Conservation (phyloP, 2,329 filamentous ascomycete species). For the Parafenestella ontariensis region DNA sequence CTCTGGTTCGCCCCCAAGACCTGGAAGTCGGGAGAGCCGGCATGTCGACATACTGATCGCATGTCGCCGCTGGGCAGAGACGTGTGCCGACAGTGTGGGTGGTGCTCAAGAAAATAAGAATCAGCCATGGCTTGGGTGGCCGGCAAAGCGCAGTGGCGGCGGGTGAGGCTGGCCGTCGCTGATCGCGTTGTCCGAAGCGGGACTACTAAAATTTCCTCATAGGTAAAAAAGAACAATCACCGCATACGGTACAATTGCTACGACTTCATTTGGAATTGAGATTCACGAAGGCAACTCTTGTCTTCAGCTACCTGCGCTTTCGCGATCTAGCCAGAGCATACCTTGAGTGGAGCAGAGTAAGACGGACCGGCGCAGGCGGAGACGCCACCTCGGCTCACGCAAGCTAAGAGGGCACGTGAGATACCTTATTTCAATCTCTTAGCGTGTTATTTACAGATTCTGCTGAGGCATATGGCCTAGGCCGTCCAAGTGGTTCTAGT, state of each 20-base stretch:
- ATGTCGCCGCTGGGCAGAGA: background rate
- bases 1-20: background rate
- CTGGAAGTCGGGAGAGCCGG: background rate
- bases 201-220: too few species aligned
- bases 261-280: too few species aligned
- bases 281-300: too few species aligned
- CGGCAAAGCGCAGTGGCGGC: constrained; percentile 4
- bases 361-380: background rate
- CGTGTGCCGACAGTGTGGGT: too few species aligned
- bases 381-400: background rate
- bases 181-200: background rate
- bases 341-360: background rate
- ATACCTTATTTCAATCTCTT: background rate
- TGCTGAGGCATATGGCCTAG: background rate
- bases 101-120: background rate
- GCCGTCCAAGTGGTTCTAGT: background rate
- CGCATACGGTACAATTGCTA: too few species aligned
- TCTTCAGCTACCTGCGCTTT: background rate
- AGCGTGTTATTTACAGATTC: background rate
- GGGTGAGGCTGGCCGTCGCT: constrained; percentile 6
- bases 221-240: too few species aligned
- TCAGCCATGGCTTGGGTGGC: background rate
- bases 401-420: background rate
- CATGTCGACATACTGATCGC: constrained; percentile 1
- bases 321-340: background rate